Evolutionary conservation across 2,329 filamentous ascomycete species (phyloP), one percentile per base, ranked within the genome.

Genomic region (Ophiostoma ulmi): DNA sequence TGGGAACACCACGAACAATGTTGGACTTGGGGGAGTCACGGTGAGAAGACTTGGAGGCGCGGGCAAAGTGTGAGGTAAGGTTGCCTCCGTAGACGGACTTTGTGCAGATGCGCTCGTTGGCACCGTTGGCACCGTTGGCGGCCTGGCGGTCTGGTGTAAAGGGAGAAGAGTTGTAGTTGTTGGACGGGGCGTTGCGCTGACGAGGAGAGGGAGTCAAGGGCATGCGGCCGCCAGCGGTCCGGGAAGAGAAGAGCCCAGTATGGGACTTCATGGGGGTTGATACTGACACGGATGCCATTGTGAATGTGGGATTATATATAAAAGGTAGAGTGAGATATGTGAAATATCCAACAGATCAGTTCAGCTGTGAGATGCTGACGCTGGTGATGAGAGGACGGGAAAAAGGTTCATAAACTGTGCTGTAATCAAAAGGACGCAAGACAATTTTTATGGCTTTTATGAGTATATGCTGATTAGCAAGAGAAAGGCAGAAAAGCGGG

Each of bases 21-120:
- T 97, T 98, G 72, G 94, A 97, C 85, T 98, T 98, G 78, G 94
- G 93, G 2, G 94, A 97, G 78, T 95, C 91, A 68, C 91, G 90
- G 80, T 92, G 90, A 58, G 85, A 82, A 82, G 89, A 90, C 73
- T 88, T 85, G 72, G 88, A 81, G 2, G 86, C 89, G 77, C 91
- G 91, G 73, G 91, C 86, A 77, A 97, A 91, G 78, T 93, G 90
- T 72, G 91, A 86, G 74, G 92, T 87, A 72, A 97, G 84, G 80
- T 93, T 94, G 74, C 89, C 91, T 73, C 90, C 88, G 80, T 92
- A 95, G 72, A 93, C 89, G 8, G 93, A 93, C 82, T 93, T 91
- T 74, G 84, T 81, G 79, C 81, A 80, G 78, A 81, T 81, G 79
- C 85, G 81, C 72, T 79, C 75, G 71, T 89, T 86, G 38, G 39